These are phyloP conservation scores for Talaromyces borbonicus DNA, from an alignment of 495 filamentous ascomycete genomes.

Conservation along the genomic window DNA sequence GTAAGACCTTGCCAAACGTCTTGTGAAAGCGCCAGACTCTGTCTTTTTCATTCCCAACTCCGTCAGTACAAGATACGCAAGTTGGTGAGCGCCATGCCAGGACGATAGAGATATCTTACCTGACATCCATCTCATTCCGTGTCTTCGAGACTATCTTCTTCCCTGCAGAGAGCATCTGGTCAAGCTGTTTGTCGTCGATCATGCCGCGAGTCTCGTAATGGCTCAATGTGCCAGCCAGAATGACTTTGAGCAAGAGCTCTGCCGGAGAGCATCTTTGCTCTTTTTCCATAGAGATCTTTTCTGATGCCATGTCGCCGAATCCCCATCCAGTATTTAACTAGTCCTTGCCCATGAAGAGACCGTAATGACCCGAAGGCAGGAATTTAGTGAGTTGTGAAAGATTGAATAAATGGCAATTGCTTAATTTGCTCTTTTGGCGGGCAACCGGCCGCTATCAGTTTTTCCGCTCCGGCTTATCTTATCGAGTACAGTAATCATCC, in stretches of 20 bases:
- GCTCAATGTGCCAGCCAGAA: conserved; percentile 37
- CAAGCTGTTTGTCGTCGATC: conserved; percentile 41
- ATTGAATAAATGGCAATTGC: background rate
- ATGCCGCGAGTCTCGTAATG: conserved; percentile 42
- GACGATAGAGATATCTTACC: conserved; percentile 18
- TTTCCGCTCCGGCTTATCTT: conserved; percentile 10
- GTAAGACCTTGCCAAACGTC: conserved; percentile 63
- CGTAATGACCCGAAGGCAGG: background rate
- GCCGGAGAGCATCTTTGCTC: conserved; percentile 38
- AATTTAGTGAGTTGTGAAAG: background rate
- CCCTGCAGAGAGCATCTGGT: conserved; percentile 40
- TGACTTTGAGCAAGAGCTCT: conserved; percentile 40
- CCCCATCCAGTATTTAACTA: conserved; percentile 6
- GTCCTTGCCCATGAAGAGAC: background rate
- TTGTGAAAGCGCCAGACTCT: conserved; percentile 44
- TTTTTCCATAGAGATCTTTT: conserved; percentile 22
- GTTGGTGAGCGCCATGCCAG: background rate
- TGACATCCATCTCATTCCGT: conserved; percentile 41
- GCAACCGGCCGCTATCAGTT: background rate
- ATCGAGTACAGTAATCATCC: conserved; percentile 1
- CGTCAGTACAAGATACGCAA: no score
- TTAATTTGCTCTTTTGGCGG: background rate
- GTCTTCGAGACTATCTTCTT: conserved; percentile 42
- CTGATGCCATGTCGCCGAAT: conserved; percentile 8
- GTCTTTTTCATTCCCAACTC: conserved; percentile 15